Evolutionary conservation across 352 stramenopile genomes (phyloP).

Genomic region (Pythium dissotocum): DNA sequence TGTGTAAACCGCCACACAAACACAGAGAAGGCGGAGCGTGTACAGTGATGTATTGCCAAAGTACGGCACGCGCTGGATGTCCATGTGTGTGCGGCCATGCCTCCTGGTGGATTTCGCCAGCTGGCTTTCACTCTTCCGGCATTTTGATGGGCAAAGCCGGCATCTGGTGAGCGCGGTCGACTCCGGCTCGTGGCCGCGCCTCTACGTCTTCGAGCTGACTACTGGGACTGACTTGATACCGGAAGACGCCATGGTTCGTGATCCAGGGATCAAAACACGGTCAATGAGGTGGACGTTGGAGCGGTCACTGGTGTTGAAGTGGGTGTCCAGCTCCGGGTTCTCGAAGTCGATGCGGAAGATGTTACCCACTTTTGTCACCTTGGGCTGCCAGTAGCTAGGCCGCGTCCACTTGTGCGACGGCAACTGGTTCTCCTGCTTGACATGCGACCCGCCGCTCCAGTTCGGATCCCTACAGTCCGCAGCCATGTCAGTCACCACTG

Average conservation of each 20-base stretch:
- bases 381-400: slow-evolving; percentile 83
- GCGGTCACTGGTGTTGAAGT: slow-evolving; percentile 75
- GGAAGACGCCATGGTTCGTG: not conserved
- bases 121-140: not conserved
- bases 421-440: slow-evolving; percentile 53
- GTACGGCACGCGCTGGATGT: not conserved
- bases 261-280: slow-evolving; percentile 39
- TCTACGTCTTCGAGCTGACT: slow-evolving; percentile 15
- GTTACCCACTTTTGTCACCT: slow-evolving; percentile 82
- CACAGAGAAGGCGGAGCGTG: not conserved
- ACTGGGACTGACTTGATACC: not conserved
- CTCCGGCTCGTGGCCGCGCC: slow-evolving; percentile 8
- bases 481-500: slow-evolving; percentile 12
- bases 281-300: slow-evolving; percentile 85
- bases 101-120: slow-evolving; percentile 6
- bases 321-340: slow-evolving; percentile 70
- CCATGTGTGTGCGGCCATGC: slow-evolving; percentile 1
- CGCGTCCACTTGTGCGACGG: slow-evolving; percentile 71
- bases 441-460: slow-evolving; percentile 69
- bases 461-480: slow-evolving; percentile 53
- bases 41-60: not conserved
- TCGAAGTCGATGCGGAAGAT: slow-evolving; percentile 86
- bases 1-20: not conserved
- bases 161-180: not conserved
- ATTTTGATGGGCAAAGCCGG: not conserved